These are phyloP conservation scores for Dothiorella sarmentorum DNA, from an alignment of 2,329 filamentous ascomycete species.

Conservation along the genomic window DNA sequence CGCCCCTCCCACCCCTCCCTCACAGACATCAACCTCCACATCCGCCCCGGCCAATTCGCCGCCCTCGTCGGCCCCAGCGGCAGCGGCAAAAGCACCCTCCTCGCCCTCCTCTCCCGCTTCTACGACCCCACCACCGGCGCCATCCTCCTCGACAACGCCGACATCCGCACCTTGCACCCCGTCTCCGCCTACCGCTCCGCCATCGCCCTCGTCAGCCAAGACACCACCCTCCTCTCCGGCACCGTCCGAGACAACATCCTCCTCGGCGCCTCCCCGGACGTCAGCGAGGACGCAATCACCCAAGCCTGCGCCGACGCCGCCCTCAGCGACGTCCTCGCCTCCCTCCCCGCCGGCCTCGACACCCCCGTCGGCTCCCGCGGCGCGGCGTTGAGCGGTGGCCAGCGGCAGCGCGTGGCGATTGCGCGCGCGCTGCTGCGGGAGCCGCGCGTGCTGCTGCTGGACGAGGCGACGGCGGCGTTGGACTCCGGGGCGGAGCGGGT, in stretches of 20 bases:
- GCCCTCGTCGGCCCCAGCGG: slow-evolving; percentile 92
- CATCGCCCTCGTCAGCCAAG: slow-evolving; percentile 82
- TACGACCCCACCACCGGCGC: slow-evolving; percentile 83
- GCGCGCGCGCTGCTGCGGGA: slow-evolving; percentile 81
- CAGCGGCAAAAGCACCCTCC: slow-evolving; percentile 91
- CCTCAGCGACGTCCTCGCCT: slow-evolving; percentile 25
- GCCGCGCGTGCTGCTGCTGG: slow-evolving; percentile 66
- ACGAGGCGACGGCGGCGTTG: slow-evolving; percentile 35
- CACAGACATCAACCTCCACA: slow-evolving; percentile 70
- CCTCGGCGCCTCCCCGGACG: slow-evolving; percentile 63
- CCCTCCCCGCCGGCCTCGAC: slow-evolving; percentile 66
- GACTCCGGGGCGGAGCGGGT: slow-evolving; percentile 60
- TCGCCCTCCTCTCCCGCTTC: slow-evolving; percentile 87
- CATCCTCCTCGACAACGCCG: slow-evolving; percentile 76
- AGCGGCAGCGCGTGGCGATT: slow-evolving; percentile 89
- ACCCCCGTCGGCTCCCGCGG: slow-evolving; percentile 87
- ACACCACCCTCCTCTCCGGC: slow-evolving; percentile 86
- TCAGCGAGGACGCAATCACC: slow-evolving; percentile 69
- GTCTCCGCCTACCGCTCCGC: slow-evolving; percentile 71
- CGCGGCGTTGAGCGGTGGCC: slow-evolving; percentile 76
- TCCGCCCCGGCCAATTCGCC: slow-evolving; percentile 76
- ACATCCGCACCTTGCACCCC: slow-evolving; percentile 68
- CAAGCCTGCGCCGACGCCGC: slow-evolving; percentile 73
- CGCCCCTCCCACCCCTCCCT: slow-evolving; percentile 89
- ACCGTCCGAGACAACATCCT: slow-evolving; percentile 81